phyloP scores from a whole-genome alignment of 257 asterid species.

The Penstemon newberryi region DNA sequence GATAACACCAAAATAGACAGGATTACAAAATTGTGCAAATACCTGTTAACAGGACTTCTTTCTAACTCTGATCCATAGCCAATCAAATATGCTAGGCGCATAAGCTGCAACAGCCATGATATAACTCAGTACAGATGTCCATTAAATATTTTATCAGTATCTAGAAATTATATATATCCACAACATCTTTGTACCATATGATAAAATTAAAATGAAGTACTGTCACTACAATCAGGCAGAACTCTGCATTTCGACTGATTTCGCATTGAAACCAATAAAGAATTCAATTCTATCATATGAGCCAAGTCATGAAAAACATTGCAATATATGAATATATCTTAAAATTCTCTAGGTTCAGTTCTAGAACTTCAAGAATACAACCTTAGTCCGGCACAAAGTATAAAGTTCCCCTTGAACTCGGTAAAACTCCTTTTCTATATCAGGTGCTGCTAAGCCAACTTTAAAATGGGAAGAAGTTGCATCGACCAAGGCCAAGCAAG shows the following conservation, averaged over 20 bases:
- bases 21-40: conserved; percentile 21
- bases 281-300: conserved; percentile 16
- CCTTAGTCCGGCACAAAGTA: conserved; percentile 93
- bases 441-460: conserved; percentile 72
- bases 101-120: conserved; percentile 67
- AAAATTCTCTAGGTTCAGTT: conserved; percentile 16
- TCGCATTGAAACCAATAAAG: conserved; percentile 11
- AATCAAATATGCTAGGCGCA: conserved; percentile 93
- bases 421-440: conserved; percentile 86
- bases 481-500: conserved; percentile 77
- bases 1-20: conserved; percentile 11
- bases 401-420: conserved; percentile 91
- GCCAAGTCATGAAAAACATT: conserved; percentile 16
- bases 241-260: conserved; percentile 25
- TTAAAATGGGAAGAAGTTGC: conserved; percentile 73
- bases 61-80: conserved; percentile 89
- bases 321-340: conserved; percentile 3
- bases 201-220: conserved; percentile 8
- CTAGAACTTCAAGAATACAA: conserved; percentile 30
- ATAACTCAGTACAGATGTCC: conserved; percentile 31
- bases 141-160: conserved; percentile 22
- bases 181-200: conserved; percentile 2
- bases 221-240: conserved; percentile 19
- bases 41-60: conserved; percentile 98
- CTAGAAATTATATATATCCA: conserved; percentile 15